Evolutionary conservation across 1,139 yeast species (phyloP).

Genomic region (Hemisphaericaspora xylanilytica): DNA sequence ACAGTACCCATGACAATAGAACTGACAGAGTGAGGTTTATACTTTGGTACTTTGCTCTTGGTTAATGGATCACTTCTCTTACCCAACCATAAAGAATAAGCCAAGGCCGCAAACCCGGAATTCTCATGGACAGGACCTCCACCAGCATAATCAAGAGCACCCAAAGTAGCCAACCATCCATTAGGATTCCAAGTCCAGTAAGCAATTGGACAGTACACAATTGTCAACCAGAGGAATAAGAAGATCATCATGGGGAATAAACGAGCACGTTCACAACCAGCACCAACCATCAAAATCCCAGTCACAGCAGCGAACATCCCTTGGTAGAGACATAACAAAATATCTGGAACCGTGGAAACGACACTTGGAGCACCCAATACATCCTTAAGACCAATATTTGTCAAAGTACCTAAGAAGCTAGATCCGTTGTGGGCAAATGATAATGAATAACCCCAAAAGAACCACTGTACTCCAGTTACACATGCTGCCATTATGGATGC

Average conservation of each 20-base stretch:
- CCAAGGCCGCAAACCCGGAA: slow-evolving; percentile 92
- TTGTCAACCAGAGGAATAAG: slow-evolving; percentile 90
- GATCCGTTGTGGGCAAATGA: slow-evolving; percentile 75
- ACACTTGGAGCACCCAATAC: slow-evolving; percentile 80
- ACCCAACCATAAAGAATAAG: slow-evolving; percentile 88
- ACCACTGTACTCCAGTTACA: slow-evolving; percentile 88
- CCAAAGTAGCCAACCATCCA: slow-evolving; percentile 84
- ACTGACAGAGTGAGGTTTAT: slow-evolving; percentile 88
- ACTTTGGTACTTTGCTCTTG: slow-evolving; percentile 69
- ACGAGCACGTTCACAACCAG: slow-evolving; percentile 97
- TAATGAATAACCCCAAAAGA: slow-evolving; percentile 94
- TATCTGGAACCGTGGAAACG: slow-evolving; percentile 73
- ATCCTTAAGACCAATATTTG: slow-evolving; percentile 73
- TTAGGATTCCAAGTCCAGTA: slow-evolving; percentile 95
- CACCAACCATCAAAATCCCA: slow-evolving; percentile 92
- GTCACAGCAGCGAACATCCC: slow-evolving; percentile 95
- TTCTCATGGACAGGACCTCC: slow-evolving; percentile 97
- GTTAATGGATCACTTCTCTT: slow-evolving; percentile 85
- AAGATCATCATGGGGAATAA: slow-evolving; percentile 95
- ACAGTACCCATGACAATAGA: slow-evolving; percentile 91
- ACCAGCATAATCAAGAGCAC: slow-evolving; percentile 94
- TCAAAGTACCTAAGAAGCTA: slow-evolving; percentile 72
- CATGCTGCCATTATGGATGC: slow-evolving; percentile 89
- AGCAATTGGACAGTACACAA: slow-evolving; percentile 92
- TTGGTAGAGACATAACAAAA: slow-evolving; percentile 84